Percentiles rank a stretch among this genome's conserved stretches.
phyloP scores from a whole-genome alignment of 2,329 filamentous ascomycete species.

The Diaporthe eres region DNA sequence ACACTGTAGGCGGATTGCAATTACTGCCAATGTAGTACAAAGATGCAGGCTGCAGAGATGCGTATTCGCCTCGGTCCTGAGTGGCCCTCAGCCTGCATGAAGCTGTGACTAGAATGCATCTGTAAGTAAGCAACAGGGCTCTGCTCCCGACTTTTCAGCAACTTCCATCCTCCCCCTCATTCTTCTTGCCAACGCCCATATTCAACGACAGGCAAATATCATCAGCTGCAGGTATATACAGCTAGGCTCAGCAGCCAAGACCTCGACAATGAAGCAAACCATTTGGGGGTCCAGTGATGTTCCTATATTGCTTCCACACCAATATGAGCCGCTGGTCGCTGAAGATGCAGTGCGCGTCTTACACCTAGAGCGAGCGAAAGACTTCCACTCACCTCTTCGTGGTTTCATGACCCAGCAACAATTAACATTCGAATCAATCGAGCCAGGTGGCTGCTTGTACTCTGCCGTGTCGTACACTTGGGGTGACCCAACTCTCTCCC shows the following conservation, averaged over 20 bases:
- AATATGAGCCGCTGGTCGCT: not conserved
- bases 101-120: not conserved
- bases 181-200: not conserved
- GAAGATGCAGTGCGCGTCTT: not conserved
- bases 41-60: not conserved
- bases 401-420: not conserved
- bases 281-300: not conserved
- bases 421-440: not conserved
- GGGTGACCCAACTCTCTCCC: not conserved
- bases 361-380: not conserved
- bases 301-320: not conserved
- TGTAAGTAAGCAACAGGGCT: not conserved
- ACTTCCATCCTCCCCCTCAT: too few species aligned
- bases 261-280: not conserved
- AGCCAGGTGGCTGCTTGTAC: not conserved
- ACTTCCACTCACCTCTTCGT: not conserved
- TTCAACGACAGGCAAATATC: not conserved
- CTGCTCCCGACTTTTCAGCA: not conserved
- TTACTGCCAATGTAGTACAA: not conserved
- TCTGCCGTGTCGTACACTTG: not conserved
- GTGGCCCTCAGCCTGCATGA: not conserved
- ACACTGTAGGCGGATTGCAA: not conserved
- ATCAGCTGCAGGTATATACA: not conserved
- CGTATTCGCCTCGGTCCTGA: not conserved
- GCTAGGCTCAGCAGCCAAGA: not conserved